Conservation (phyloP, 768 basidiomycete species). For the Candolleomyces eurysporus region DNA sequence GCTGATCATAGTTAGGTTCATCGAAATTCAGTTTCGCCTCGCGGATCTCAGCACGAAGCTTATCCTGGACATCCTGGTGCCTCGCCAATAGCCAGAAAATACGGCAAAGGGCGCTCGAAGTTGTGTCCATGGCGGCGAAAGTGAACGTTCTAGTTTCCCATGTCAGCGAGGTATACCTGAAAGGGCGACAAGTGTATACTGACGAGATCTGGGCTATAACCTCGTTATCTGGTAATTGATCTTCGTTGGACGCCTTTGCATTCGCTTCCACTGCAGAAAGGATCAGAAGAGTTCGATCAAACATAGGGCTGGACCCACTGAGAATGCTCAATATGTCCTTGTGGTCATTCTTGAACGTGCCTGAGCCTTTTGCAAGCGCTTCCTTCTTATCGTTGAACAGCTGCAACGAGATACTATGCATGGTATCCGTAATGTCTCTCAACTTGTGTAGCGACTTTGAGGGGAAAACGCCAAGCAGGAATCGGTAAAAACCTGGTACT, state of each 20-base stretch:
- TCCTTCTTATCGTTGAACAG: conserved; percentile 37
- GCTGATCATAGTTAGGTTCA: conserved; percentile 33
- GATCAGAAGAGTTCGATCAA: not conserved
- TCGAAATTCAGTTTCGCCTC: conserved; percentile 22
- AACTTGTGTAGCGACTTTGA: conserved; percentile 26
- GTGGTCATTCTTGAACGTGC: conserved; percentile 33
- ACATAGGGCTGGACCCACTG: conserved; percentile 24
- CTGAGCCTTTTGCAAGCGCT: conserved; percentile 30
- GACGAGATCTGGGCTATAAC: conserved; percentile 35
- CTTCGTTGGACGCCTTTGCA: conserved; percentile 25
- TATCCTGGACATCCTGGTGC: conserved; percentile 36
- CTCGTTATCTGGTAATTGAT: conserved; percentile 33
- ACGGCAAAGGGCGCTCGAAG: conserved; percentile 34
- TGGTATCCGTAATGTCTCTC: conserved; percentile 28
- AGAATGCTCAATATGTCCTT: conserved; percentile 48
- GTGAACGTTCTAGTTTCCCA: conserved; percentile 28
- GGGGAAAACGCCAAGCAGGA: conserved; percentile 30
- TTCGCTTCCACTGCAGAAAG: conserved; percentile 37
- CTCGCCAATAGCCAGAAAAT: conserved; percentile 29
- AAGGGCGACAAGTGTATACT: not conserved
- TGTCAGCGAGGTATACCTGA: not conserved
- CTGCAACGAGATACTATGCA: conserved; percentile 33
- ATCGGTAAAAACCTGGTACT: conserved; percentile 26
- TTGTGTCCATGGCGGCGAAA: conserved; percentile 43
- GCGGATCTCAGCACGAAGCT: conserved; percentile 32